These are phyloP conservation scores for Picea sitchensis DNA, from an alignment of 75 land plant species.

Conservation along the genomic window DNA sequence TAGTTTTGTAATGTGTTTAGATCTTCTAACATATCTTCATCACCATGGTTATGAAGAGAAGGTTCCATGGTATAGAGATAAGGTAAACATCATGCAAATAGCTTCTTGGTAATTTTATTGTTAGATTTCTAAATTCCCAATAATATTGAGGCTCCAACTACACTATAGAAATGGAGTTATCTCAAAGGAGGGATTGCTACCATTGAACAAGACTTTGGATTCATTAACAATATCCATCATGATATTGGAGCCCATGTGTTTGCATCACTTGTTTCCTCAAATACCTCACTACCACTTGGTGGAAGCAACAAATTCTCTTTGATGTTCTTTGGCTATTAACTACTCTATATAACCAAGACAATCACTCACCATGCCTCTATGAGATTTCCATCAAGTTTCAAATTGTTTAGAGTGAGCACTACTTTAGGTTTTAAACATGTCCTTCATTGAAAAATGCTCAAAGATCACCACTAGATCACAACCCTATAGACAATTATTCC, in stretches of 20 bases:
- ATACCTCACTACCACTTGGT: conserved; percentile 41
- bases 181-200: conserved; percentile 39
- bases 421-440: too few species aligned
- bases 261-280: conserved; percentile 41
- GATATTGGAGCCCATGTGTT: conserved; percentile 42
- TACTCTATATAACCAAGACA: too few species aligned
- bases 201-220: conserved; percentile 40
- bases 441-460: too few species aligned
- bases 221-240: conserved; percentile 40
- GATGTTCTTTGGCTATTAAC: too few species aligned
- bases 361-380: too few species aligned
- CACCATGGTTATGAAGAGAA: conserved; percentile 39
- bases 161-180: conserved; percentile 39
- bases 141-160: too few species aligned
- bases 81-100: background rate
- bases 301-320: conserved; percentile 13
- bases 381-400: too few species aligned
- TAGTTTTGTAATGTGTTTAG: conserved; percentile 25
- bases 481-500: background rate
- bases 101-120: too few species aligned
- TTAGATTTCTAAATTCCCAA: too few species aligned
- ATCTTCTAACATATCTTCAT: conserved; percentile 32
- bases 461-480: too few species aligned
- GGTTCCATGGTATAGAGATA: conserved; percentile 44
- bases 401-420: too few species aligned